phyloP scores from a whole-genome alignment of 805 yeast genomes.

The Cyberlindnera suaveolens region DNA sequence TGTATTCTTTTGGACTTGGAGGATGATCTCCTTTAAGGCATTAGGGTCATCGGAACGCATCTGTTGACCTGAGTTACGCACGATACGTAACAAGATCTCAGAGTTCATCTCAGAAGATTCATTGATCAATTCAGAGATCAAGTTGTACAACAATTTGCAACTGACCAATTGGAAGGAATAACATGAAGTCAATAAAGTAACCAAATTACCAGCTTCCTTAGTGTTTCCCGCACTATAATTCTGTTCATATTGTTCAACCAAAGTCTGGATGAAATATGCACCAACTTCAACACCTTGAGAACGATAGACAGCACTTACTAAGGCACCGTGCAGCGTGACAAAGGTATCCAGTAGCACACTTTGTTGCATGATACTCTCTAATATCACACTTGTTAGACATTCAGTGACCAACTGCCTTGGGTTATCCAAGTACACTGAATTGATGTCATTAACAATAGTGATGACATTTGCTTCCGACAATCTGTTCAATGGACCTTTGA shows the following conservation, averaged over 20 bases:
- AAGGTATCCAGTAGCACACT: constrained; percentile 72
- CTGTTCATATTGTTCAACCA: constrained; percentile 64
- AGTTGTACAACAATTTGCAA: constrained; percentile 69
- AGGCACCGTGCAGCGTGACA: constrained; percentile 71
- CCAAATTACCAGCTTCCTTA: constrained; percentile 57
- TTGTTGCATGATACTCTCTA: constrained; percentile 59
- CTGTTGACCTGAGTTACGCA: constrained; percentile 75
- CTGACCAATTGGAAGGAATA: constrained; percentile 76
- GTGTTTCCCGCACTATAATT: constrained; percentile 32
- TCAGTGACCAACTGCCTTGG: constrained; percentile 81
- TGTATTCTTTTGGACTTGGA: constrained; percentile 39
- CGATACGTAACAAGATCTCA: constrained; percentile 65
- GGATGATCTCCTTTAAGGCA: constrained; percentile 74
- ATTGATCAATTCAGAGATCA: constrained; percentile 47
- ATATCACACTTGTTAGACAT: constrained; percentile 51
- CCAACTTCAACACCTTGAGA: constrained; percentile 86
- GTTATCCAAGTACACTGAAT: constrained; percentile 52
- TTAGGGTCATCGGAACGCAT: constrained; percentile 87
- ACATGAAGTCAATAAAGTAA: constrained; percentile 69
- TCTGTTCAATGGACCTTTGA: constrained; percentile 82
- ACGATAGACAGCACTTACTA: constrained; percentile 68
- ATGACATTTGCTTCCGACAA: constrained; percentile 83
- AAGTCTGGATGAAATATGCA: constrained; percentile 72
- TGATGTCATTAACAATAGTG: constrained; percentile 63
- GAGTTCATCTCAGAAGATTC: constrained; percentile 66